phyloP scores from a whole-genome alignment of 345 rosid species.

The Kernera saxatilis region DNA sequence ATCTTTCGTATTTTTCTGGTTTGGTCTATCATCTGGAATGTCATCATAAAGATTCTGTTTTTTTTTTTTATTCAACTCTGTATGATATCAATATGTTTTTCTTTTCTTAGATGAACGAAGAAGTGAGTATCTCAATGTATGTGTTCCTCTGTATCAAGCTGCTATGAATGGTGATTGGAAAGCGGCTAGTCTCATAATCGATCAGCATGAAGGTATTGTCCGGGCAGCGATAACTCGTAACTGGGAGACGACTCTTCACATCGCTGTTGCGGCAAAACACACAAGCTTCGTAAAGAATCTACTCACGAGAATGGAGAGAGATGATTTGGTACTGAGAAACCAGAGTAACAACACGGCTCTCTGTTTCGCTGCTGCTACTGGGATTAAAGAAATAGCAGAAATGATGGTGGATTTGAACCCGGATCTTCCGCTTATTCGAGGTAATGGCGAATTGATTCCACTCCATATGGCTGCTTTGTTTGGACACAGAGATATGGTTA shows the following conservation, averaged over 20 bases:
- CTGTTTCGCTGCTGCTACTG: neutral
- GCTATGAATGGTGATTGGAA: constrained; percentile 47
- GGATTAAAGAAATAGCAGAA: neutral
- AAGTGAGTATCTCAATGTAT: neutral
- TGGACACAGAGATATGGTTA: neutral
- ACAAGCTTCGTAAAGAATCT: constrained; percentile 31
- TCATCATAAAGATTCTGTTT: neutral
- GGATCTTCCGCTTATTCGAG: neutral
- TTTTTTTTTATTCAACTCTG: neutral
- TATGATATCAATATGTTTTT: neutral
- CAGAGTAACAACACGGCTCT: neutral
- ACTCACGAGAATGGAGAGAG: constrained; percentile 9
- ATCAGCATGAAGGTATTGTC: constrained; percentile 23
- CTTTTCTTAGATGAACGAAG: neutral
- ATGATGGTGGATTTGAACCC: neutral
- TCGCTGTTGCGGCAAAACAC: constrained; percentile 37
- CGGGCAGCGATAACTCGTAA: neutral
- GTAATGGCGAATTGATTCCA: neutral
- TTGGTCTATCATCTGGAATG: neutral
- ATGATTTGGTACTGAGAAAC: constrained; percentile 24
- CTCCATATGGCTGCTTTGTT: neutral
- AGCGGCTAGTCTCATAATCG: constrained; percentile 27
- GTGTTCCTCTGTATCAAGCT: constrained; percentile 31
- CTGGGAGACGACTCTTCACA: constrained; percentile 37
- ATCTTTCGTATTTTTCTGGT: neutral